Base-by-base conservation (phyloP, 2,329 filamentous ascomycete species). In the Colletotrichum sp. region DNA sequence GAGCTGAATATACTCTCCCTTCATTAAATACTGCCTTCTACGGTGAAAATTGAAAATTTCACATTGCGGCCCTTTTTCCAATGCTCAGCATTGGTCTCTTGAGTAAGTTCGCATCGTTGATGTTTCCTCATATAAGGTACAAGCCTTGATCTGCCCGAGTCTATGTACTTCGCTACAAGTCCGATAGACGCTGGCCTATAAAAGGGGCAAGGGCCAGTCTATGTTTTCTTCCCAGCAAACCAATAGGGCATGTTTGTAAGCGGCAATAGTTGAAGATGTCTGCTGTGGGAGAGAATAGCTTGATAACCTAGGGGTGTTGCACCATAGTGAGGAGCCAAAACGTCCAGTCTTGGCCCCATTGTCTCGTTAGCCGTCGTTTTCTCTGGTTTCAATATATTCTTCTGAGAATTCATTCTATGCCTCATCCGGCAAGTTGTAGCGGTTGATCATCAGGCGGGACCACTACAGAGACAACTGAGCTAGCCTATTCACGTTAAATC, bases 401-500 rank as follows among this genome's bases (percentile, higher is more conserved):
- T 7, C 10, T 8, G 3, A 2, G 10, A 0, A 21, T 52, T 13
- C 44, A 21, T 8, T 3, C 44, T 4, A 5, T 8, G 44, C 1
- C 44, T 52, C 6, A 8, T 13, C 6, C 0, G 44, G 6, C 10
- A 49, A 0, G 10, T 13, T 10, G 44, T 4, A n/a, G 6, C n/a
- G 5, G n/a, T 21, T 52, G 44, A 7, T 13, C n/a, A 21, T 49
- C 44, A 0, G n/a, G 44, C 10, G n/a, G 5, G 6, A 49, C 5
- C 44, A 49, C 44, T 1, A 8, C 44, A 49, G 18, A 12, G 18
- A 52, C 44, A 21, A 0, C n/a, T 13, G n/a, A 13, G n/a, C n/a
- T 52, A 8, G 44, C 44, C 44, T 21, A 5, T 52, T 1, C 1
- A 52, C 44, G 4, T 52, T 8, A 8, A 12, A 3, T 8, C 3